Percentiles rank a stretch among this genome's conserved stretches.
phyloP scores from a whole-genome alignment of 2,329 filamentous ascomycete genomes.

The Colletotrichum magnum region DNA sequence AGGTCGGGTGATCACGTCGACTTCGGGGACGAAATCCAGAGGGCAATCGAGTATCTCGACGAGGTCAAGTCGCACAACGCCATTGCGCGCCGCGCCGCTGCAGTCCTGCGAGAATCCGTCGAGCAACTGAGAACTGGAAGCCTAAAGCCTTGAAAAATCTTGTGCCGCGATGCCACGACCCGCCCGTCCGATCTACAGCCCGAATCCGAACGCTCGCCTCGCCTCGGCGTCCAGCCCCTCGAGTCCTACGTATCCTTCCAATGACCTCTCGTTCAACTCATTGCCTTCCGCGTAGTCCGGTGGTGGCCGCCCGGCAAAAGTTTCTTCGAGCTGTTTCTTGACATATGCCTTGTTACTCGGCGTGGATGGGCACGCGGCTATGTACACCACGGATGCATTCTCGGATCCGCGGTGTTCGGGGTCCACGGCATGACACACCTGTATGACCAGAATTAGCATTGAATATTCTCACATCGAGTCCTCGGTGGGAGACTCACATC shows the following conservation, averaged over 20 bases:
- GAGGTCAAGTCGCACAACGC: slow-evolving; percentile 31
- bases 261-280: slow-evolving; percentile 41
- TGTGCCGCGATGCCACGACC: neutral
- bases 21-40: slow-evolving; percentile 17
- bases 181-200: neutral
- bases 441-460: neutral
- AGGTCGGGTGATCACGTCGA: neutral
- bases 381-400: slow-evolving; percentile 52
- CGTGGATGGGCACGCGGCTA: slow-evolving; percentile 54
- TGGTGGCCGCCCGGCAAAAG: slow-evolving; percentile 57
- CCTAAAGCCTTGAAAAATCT: neutral
- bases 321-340: slow-evolving; percentile 43
- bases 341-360: slow-evolving; percentile 44
- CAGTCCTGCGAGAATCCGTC: slow-evolving; percentile 1
- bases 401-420: slow-evolving; percentile 51
- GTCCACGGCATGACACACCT: slow-evolving; percentile 57
- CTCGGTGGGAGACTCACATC: slow-evolving; percentile 49
- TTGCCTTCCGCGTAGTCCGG: slow-evolving; percentile 57
- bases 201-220: slow-evolving; percentile 30
- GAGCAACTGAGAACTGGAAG: neutral
- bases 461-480: neutral
- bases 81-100: slow-evolving; percentile 9
- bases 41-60: slow-evolving; percentile 26
- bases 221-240: slow-evolving; percentile 4
- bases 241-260: slow-evolving; percentile 32